These are phyloP conservation scores for Tilletia caries DNA, from an alignment of 1,284 basidiomycete species.

Conservation along the genomic window DNA sequence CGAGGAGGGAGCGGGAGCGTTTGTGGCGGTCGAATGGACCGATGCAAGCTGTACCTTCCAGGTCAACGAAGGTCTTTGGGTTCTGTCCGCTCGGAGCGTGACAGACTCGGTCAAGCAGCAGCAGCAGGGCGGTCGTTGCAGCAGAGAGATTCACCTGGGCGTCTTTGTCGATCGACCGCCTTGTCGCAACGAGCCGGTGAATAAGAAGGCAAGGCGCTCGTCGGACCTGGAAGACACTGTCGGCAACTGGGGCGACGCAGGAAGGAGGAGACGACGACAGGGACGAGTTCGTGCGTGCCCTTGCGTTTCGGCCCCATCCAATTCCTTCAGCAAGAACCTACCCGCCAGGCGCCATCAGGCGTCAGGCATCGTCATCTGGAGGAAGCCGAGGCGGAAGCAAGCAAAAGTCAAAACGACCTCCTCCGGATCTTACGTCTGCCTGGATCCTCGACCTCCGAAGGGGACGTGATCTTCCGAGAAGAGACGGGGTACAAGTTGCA, in stretches of 20 bases:
- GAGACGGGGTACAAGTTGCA: constrained; percentile 19
- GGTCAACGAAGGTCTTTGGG: background rate
- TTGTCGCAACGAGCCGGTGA: background rate
- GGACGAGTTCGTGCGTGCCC: constrained; percentile 9
- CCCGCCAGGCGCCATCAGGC: background rate
- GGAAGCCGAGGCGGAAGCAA: background rate
- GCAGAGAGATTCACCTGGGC: background rate
- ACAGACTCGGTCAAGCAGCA: background rate
- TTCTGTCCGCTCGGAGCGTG: background rate
- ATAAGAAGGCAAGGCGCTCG: background rate
- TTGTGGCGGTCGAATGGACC: constrained; percentile 10
- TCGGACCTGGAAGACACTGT: background rate
- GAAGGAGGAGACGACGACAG: background rate
- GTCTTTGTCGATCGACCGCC: background rate
- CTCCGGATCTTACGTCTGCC: background rate
- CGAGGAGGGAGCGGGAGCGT: background rate
- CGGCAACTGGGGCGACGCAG: background rate
- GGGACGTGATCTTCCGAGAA: constrained; percentile 15
- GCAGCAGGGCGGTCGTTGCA: background rate
- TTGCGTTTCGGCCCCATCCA: constrained; percentile 13
- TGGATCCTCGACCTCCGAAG: background rate
- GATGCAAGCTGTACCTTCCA: background rate
- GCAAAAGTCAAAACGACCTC: background rate
- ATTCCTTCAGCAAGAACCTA: background rate
- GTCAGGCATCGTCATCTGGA: too few relatives aligned